These are phyloP conservation scores for Phytophthora quininea DNA, from an alignment of 352 stramenopile species.

Conservation along the genomic window DNA sequence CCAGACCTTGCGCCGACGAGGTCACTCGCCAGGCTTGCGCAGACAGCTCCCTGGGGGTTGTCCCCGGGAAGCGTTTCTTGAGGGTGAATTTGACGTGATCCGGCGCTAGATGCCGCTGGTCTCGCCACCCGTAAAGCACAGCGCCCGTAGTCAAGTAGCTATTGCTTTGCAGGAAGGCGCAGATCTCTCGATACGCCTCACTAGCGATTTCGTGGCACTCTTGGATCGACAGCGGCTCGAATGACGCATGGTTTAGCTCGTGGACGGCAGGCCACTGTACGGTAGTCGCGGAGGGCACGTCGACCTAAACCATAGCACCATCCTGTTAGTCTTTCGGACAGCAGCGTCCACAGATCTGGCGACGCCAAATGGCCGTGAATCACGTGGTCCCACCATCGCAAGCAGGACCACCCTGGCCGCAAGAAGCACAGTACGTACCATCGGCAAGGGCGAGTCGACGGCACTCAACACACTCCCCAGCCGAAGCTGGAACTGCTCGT, in stretches of 20 bases:
- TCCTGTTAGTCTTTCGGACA: too few relatives aligned
- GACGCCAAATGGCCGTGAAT: not conserved
- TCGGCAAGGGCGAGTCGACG: constrained; percentile 26
- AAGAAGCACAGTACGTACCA: constrained; percentile 24
- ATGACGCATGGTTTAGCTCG: constrained; percentile 16
- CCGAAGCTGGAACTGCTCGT: constrained; percentile 49
- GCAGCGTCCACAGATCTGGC: not conserved
- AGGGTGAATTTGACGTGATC: constrained; percentile 63
- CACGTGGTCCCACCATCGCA: constrained; percentile 15
- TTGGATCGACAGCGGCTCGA: constrained; percentile 35
- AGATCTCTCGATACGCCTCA: constrained; percentile 46
- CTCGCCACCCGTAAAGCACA: constrained; percentile 59
- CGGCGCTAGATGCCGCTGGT: constrained; percentile 43
- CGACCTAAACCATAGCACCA: not conserved
- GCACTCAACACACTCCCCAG: constrained; percentile 42
- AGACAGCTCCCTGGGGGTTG: constrained; percentile 36
- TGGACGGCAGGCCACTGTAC: not conserved
- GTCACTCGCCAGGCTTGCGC: constrained; percentile 47
- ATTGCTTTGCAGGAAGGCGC: constrained; percentile 48
- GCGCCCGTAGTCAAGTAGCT: constrained; percentile 48
- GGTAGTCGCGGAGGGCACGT: not conserved
- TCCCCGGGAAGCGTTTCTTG: constrained; percentile 50
- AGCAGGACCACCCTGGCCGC: constrained; percentile 15
- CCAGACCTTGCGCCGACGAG: constrained; percentile 29
- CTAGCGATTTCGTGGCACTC: constrained; percentile 52